Conservation (phyloP, 2,329 filamentous ascomycete species). For the Pezicula neosporulosa region DNA sequence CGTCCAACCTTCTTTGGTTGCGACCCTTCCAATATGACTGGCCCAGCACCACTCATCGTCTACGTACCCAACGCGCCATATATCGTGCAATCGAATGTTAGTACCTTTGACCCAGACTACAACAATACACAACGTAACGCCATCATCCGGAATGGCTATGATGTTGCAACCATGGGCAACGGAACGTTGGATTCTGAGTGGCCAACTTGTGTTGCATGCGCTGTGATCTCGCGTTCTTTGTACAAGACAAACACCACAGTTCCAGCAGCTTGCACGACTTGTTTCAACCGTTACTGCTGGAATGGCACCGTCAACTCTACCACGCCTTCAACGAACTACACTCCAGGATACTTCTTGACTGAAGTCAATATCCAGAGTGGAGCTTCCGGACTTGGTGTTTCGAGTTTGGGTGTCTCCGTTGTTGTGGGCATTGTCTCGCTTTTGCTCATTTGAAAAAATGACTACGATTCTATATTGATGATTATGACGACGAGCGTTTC, state of each 20-base stretch:
- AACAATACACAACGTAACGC: slow-evolving; percentile 64
- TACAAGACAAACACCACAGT: slow-evolving; percentile 65
- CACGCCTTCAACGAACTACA: slow-evolving; percentile 13
- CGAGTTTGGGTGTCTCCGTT: not conserved
- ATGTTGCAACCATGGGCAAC: slow-evolving; percentile 81
- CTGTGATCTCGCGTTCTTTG: slow-evolving; percentile 74
- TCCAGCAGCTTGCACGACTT: slow-evolving; percentile 69
- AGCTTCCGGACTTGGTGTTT: not conserved
- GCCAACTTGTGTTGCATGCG: slow-evolving; percentile 84
- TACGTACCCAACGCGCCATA: slow-evolving; percentile 90
- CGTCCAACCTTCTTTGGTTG: slow-evolving; percentile 81
- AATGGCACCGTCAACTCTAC: slow-evolving; percentile 51
- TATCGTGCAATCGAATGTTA: slow-evolving; percentile 70
- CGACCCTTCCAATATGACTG: slow-evolving; percentile 59
- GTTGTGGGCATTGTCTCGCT: not conserved
- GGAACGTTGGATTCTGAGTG: slow-evolving; percentile 70
- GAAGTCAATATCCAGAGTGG: not conserved
- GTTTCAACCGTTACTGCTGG: slow-evolving; percentile 89
- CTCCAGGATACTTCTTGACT: slow-evolving; percentile 10
- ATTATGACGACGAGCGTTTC: no score
- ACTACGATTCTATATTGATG: no score
- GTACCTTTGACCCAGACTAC: slow-evolving; percentile 70
- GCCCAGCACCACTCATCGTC: slow-evolving; percentile 65
- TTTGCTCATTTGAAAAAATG: no score
- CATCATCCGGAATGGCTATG: slow-evolving; percentile 84